phyloP scores from a whole-genome alignment of 208 protist species.

The Leishmania tropica region DNA sequence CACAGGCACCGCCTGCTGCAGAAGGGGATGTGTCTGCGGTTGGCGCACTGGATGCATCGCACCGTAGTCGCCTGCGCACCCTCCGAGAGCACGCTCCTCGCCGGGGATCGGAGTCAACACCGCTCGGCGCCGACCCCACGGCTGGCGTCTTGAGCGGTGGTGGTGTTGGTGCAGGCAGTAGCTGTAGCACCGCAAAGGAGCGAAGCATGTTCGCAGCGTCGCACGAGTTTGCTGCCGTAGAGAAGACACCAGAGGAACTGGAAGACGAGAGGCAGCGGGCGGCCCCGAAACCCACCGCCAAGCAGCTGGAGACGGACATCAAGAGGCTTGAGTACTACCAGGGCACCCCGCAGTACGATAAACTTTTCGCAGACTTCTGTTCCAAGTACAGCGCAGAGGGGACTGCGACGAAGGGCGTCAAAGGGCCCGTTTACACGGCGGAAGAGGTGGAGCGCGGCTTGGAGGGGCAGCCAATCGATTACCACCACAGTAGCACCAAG shows the following conservation, averaged over 20 bases:
- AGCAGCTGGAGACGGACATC: constrained; percentile 73
- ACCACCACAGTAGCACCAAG: constrained; percentile 58
- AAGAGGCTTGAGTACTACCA: constrained; percentile 87
- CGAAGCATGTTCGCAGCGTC: constrained; percentile 35
- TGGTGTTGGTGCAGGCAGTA: not conserved
- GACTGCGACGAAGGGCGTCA: constrained; percentile 8
- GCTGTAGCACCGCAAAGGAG: constrained; percentile 18
- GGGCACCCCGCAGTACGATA: constrained; percentile 69
- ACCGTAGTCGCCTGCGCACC: constrained; percentile 27
- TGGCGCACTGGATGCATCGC: not conserved
- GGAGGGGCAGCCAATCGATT: constrained; percentile 78
- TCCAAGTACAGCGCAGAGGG: constrained; percentile 58
- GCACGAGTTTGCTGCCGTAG: constrained; percentile 28
- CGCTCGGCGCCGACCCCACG: not conserved
- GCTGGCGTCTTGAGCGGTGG: not conserved
- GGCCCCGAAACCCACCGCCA: constrained; percentile 22
- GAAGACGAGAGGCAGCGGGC: constrained; percentile 27
- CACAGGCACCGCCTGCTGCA: not conserved
- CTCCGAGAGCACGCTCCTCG: constrained; percentile 2
- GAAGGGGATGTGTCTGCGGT: not conserved
- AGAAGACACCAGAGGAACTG: constrained; percentile 19
- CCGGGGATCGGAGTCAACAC: not conserved
- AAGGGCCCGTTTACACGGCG: constrained; percentile 43
- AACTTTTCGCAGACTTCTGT: constrained; percentile 67
- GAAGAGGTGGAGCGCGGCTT: constrained; percentile 66